These are phyloP conservation scores for Hypoxylon sp. DNA, from an alignment of 2,329 filamentous ascomycete species.

Conservation along the genomic window DNA sequence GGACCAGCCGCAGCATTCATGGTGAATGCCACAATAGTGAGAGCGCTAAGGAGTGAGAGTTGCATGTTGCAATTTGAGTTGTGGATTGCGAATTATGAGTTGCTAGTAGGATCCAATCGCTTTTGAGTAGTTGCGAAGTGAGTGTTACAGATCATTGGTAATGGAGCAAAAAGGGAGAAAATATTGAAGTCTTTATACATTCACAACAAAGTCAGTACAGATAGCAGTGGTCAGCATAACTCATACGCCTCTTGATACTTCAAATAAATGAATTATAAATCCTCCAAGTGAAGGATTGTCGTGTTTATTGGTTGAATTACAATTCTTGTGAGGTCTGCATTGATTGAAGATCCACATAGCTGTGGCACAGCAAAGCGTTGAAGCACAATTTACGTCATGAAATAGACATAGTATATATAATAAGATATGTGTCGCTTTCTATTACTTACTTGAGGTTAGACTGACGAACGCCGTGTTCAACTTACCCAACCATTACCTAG, in stretches of 20 bases:
- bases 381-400: conserved; percentile 2
- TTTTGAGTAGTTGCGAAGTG: neutral
- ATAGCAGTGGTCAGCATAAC: neutral
- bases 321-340: neutral
- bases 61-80: conserved; percentile 27
- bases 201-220: neutral
- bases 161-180: neutral
- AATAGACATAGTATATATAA: neutral
- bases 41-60: conserved; percentile 17
- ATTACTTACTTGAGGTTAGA: conserved; percentile 1
- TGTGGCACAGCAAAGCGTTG: conserved; percentile 3
- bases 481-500: neutral
- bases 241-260: neutral
- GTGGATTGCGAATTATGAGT: conserved; percentile 8
- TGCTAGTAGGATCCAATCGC: neutral
- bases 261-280: conserved; percentile 1
- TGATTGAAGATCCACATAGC: neutral
- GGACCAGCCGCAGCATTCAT: conserved; percentile 24
- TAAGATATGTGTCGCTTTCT: neutral
- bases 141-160: neutral
- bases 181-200: conserved; percentile 2
- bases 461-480: neutral
- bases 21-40: conserved; percentile 14
- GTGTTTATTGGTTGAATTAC: neutral
- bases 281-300: neutral